Percentiles rank a stretch among this genome's conserved stretches.
These are phyloP conservation scores for Umbelopsis sp. DNA, from an alignment of 371 early-diverging fungal genomes.

Conservation along the genomic window DNA sequence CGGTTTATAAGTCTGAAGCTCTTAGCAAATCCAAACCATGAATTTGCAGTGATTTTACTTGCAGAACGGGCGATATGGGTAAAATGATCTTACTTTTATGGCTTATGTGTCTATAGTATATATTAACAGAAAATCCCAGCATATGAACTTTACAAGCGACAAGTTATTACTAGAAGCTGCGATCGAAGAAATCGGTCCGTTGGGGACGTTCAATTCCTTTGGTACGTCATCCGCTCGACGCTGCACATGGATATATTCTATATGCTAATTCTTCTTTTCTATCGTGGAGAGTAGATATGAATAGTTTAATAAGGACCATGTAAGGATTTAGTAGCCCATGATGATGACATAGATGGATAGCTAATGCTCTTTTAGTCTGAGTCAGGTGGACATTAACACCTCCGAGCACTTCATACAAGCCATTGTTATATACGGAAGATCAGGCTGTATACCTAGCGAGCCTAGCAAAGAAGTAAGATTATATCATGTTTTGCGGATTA, in stretches of 20 bases:
- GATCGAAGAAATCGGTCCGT: slow-evolving; percentile 15
- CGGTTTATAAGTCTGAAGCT: slow-evolving; percentile 27
- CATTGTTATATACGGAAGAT: slow-evolving; percentile 29
- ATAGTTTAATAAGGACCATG: slow-evolving; percentile 19
- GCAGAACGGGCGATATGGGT: slow-evolving; percentile 23
- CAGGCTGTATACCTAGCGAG: slow-evolving; percentile 17
- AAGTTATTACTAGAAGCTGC: slow-evolving; percentile 1
- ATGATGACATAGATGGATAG: neutral
- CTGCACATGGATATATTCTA: too few species aligned
- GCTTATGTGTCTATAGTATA: neutral
- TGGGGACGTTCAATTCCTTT: neutral
- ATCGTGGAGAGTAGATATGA: slow-evolving; percentile 12
- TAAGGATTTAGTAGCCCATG: neutral
- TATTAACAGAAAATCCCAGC: neutral
- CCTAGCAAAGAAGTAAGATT: neutral
- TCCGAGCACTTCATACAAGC: slow-evolving; percentile 21
- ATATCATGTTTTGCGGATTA: neutral
- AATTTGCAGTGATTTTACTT: slow-evolving; percentile 24
- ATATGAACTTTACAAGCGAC: slow-evolving; percentile 24
- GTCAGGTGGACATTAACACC: slow-evolving; percentile 20
- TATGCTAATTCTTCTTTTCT: too few species aligned
- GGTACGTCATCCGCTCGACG: slow-evolving; percentile 8
- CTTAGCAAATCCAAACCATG: slow-evolving; percentile 21
- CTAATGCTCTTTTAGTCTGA: neutral
- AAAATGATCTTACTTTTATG: neutral